A percentile compares a stretch with the other conserved stretches of the same genome.
These are phyloP conservation scores for Hymenoscyphus fructigenus DNA, from an alignment of 2,329 filamentous ascomycete genomes.

Conservation along the genomic window DNA sequence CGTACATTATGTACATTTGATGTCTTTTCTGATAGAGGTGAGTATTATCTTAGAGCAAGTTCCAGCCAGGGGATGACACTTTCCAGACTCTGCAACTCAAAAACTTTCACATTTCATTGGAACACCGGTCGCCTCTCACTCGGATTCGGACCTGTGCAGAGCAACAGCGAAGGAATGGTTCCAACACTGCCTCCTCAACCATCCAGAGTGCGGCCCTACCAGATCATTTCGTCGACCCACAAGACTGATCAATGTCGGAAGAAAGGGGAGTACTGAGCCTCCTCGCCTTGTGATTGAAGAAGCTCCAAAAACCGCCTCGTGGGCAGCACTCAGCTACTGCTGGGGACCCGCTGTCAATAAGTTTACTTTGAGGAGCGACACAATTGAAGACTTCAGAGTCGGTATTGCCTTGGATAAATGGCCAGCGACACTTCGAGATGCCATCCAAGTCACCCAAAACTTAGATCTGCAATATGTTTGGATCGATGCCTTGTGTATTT, in stretches of 20 bases:
- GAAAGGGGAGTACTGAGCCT: neutral
- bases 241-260: neutral
- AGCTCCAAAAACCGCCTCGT: neutral
- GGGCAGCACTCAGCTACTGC: conserved; percentile 19
- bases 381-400: neutral
- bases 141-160: neutral
- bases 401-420: conserved; percentile 20
- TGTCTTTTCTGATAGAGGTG: neutral
- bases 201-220: neutral
- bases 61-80: too few species aligned
- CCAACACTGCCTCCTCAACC: neutral
- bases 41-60: neutral
- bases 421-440: conserved; percentile 31
- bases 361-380: conserved; percentile 11
- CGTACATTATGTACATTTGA: neutral
- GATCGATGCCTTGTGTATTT: conserved; percentile 39
- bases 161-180: neutral
- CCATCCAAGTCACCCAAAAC: conserved; percentile 29
- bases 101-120: neutral
- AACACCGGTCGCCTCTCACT: neutral
- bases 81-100: too few species aligned
- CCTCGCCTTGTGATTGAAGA: neutral
- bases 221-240: neutral
- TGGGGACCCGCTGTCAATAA: conserved; percentile 16
- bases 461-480: conserved; percentile 35